A percentile compares a stretch with the other conserved stretches of the same genome.
Evolutionary conservation across 2,329 filamentous ascomycete species (phyloP).

Genomic region (Mycogone perniciosa): DNA sequence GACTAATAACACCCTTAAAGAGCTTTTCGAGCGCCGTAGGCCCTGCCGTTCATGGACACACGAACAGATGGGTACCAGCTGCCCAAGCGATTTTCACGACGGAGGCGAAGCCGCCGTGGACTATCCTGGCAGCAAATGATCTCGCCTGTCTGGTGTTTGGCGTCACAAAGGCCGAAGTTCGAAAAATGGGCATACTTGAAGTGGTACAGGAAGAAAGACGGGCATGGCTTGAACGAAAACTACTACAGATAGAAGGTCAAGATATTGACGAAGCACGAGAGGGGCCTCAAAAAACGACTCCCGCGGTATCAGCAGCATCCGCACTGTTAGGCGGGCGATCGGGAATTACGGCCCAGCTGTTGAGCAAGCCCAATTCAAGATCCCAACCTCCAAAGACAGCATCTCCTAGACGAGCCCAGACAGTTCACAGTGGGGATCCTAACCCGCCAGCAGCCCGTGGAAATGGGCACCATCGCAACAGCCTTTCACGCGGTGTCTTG

Average conservation of each 20-base stretch:
- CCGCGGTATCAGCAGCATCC: constrained; percentile 38
- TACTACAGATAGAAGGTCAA: constrained; percentile 48
- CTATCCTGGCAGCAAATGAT: constrained; percentile 92
- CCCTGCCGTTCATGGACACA: constrained; percentile 73
- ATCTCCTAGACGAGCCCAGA: constrained; percentile 54
- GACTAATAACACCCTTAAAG: constrained; percentile 34
- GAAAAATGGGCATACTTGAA: constrained; percentile 90
- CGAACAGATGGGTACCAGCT: constrained; percentile 81
- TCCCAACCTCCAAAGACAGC: constrained; percentile 46
- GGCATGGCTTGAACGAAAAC: constrained; percentile 82
- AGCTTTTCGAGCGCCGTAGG: constrained; percentile 43
- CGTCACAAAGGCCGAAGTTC: constrained; percentile 92
- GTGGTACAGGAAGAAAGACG: constrained; percentile 86
- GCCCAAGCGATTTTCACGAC: constrained; percentile 97
- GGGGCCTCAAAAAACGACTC: constrained; percentile 28
- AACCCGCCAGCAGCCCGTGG: constrained; percentile 49
- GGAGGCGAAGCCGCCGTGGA: constrained; percentile 86
- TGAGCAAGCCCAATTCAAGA: constrained; percentile 71
- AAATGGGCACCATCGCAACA: constrained; percentile 58
- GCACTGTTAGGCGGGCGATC: constrained; percentile 60
- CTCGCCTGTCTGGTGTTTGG: constrained; percentile 96
- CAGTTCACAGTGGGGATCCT: constrained; percentile 51
- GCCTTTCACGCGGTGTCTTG: constrained; percentile 79
- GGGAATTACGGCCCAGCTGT: constrained; percentile 79
- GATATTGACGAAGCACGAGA: constrained; percentile 25